Base-by-base conservation (phyloP, 2,329 filamentous ascomycete species). In the Dryadomyces sulphureus region DNA sequence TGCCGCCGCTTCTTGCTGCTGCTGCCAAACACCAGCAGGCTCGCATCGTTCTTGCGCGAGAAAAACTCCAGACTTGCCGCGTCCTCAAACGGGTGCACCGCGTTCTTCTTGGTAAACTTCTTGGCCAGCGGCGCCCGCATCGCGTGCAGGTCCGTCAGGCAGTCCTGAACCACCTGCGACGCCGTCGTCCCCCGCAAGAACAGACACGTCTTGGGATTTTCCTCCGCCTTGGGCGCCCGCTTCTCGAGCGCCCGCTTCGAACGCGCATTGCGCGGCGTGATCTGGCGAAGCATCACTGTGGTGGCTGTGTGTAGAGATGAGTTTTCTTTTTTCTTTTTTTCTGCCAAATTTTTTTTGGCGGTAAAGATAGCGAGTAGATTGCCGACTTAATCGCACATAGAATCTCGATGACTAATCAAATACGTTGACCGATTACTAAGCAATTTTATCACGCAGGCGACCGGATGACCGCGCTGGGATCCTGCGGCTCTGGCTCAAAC, bases 51-150 rank as follows among this genome's bases (percentile, higher is more conserved):
- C 70, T 96, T 98, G 60, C 89, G 81, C 52, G 83, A 82, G 70
- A 98, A 89, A 70, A 98, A 98, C 65, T 95, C 52, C 42, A 55
- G 50, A 42, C 52, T 54, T 35, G 48, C 44, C 38, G 52, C 45
- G 61, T 93, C 88, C 63, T 95, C 90, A 64, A 98, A 98, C 2
- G 92, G 92, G 64, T 92, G 88, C 30, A 56, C 47, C 21, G 79
- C 73, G 65, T 98, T 98, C 71, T 96, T 96, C 75, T 96, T 98
- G 65, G 79, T 85, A 69, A 98, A 94, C 55, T 89, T 88, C 64
- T 93, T 82, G 53, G 81, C 81, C 50, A 90, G 73, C 2, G 89
- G 88, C 58, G 84, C 80, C 56, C 90, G 89, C 59, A 98, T 72
- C 42, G 85, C 76, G 64, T 87, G 77, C 47, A 98, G 75, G 57